A percentile compares a stretch with the other conserved stretches of the same genome.
Conservation (phyloP, 352 stramenopile genomes). For the Pythium oligandrum region DNA sequence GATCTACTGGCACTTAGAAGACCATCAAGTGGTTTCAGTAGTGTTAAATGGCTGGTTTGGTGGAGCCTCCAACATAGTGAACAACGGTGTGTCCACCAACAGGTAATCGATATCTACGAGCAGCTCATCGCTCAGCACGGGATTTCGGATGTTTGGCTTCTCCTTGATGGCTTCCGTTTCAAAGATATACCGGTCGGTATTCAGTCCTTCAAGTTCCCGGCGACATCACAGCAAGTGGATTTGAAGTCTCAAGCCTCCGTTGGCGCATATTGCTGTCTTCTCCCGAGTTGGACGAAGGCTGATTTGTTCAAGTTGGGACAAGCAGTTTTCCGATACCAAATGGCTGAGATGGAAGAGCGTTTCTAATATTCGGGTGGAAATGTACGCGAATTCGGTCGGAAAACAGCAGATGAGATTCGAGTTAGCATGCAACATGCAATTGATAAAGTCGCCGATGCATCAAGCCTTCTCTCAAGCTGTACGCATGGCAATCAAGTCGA, state of each 20-base stretch:
- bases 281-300: constrained; percentile 3
- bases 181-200: background rate
- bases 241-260: background rate
- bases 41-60: background rate
- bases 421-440: background rate
- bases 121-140: background rate
- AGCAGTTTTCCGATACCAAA: background rate
- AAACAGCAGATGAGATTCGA: background rate
- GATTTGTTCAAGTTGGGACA: constrained; percentile 7
- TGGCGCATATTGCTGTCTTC: background rate
- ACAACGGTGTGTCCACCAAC: background rate
- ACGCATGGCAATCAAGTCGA: background rate
- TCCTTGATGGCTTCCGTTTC: constrained; percentile 18
- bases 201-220: constrained; percentile 1
- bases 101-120: background rate
- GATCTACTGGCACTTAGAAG: constrained; percentile 14
- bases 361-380: constrained; percentile 15
- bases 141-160: constrained; percentile 6
- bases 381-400: constrained; percentile 4
- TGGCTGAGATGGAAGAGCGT: constrained; percentile 2
- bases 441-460: background rate
- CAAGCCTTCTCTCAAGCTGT: background rate
- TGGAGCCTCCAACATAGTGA: background rate
- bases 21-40: constrained; percentile 7
- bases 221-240: constrained; percentile 5